Percentiles rank a stretch among this genome's conserved stretches.
These are phyloP conservation scores for Arabis alpina DNA, from an alignment of 345 rosid species.

Conservation along the genomic window DNA sequence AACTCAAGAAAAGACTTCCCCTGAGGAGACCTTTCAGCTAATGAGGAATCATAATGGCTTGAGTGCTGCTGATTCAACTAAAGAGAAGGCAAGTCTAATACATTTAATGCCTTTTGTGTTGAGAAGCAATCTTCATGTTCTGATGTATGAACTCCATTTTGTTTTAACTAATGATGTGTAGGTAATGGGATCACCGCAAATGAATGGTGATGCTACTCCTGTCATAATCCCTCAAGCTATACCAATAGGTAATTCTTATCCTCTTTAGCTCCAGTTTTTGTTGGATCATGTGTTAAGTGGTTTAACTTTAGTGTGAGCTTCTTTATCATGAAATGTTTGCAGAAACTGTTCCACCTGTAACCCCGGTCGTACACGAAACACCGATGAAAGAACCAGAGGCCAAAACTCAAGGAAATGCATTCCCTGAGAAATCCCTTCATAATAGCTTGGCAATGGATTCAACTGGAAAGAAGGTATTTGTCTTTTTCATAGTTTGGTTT, in stretches of 20 bases:
- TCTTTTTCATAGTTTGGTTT: background rate
- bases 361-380: background rate
- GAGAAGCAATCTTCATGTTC: background rate
- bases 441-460: conserved; percentile 2
- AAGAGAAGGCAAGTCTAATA: too few species aligned
- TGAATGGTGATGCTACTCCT: conserved; percentile 43
- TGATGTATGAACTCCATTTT: conserved; percentile 10
- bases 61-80: too few species aligned
- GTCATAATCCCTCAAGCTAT: conserved; percentile 34
- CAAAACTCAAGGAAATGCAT: conserved; percentile 29
- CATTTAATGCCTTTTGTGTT: background rate
- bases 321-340: background rate
- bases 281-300: too few species aligned
- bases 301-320: too few species aligned
- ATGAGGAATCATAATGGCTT: background rate
- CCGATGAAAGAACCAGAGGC: background rate
- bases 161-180: conserved; percentile 25
- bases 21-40: conserved; percentile 42
- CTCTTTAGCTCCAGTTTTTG: conserved; percentile 11
- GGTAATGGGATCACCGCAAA: conserved; percentile 41
- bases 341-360: conserved; percentile 27
- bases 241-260: conserved; percentile 28
- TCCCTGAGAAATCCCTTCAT: conserved; percentile 9
- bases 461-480: background rate
- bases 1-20: too few species aligned